Percentiles rank a stretch among this genome's conserved stretches.
phyloP scores from a whole-genome alignment of 176 grass and related monocot species.

The Hyparrhenia diplandra region DNA sequence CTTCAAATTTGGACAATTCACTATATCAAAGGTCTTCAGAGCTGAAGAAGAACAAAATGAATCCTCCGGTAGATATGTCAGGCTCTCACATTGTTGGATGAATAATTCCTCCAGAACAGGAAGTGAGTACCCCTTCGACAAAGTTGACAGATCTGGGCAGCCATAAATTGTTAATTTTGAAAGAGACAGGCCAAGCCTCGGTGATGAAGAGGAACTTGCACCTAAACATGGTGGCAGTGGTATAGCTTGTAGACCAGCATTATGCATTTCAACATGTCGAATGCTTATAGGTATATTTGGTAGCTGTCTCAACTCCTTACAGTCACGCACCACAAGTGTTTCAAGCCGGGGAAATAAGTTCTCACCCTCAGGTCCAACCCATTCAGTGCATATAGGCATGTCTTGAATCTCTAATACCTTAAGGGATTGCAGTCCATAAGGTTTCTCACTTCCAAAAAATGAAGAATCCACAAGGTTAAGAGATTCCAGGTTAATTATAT shows the following conservation, averaged over 20 bases:
- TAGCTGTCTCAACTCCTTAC: constrained; percentile 19
- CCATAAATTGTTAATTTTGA: neutral
- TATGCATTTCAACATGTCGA: constrained; percentile 18
- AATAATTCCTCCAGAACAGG: constrained; percentile 27
- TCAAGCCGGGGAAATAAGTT: constrained; percentile 37
- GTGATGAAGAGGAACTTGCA: constrained; percentile 8
- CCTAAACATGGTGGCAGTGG: constrained; percentile 23
- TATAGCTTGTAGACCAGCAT: constrained; percentile 9
- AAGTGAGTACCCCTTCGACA: constrained; percentile 19
- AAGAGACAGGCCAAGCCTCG: neutral
- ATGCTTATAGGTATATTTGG: constrained; percentile 26
- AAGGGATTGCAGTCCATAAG: constrained; percentile 25
- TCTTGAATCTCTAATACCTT: constrained; percentile 29
- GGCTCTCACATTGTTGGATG: constrained; percentile 33
- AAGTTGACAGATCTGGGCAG: constrained; percentile 13
- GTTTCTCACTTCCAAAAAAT: constrained; percentile 20
- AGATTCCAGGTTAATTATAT: constrained; percentile 20
- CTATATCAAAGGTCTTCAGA: constrained; percentile 26
- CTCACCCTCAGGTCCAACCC: constrained; percentile 25
- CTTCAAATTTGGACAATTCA: constrained; percentile 24
- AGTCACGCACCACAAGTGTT: constrained; percentile 21
- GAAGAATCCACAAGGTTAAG: constrained; percentile 12
- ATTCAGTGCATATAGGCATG: constrained; percentile 28
- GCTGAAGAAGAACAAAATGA: constrained; percentile 18
- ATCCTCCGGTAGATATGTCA: constrained; percentile 26